Evolutionary conservation across 805 yeast species (phyloP), one percentile per base, ranked within the genome.

Genomic region (Kodamaea fukazawae): DNA sequence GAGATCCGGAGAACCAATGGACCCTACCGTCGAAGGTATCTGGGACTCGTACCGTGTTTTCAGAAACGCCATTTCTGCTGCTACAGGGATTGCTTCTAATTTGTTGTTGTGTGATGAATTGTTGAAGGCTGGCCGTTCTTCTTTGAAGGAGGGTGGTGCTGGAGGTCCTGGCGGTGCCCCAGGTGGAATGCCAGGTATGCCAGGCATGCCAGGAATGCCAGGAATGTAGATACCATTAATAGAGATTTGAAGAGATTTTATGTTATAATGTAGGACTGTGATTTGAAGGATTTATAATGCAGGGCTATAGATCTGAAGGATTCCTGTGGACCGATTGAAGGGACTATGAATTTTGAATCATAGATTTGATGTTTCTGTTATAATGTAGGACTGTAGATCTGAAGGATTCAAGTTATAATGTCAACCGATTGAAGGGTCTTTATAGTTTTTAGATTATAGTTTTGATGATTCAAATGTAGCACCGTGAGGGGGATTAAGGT

Each of bases 1-100:
- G 49, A 79, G 78, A 45, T 76, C 91, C 8, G 99, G 99, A 29
- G 96, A 90, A 59, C 93, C 97, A 36, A 82, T 91, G 78, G 97
- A 91, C 58, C 97, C 99, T 35, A 76, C 87, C 6, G 76, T 86
- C 39, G 96, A 87, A 58, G 99, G 99, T 45, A 79, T 93, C 43
- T 93, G 96, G 95, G 99, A 93, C 65, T 86, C 96, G 17, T 93
- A 78, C 70, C 75, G 99, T 50, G 99, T 93, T 29, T 70, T 93
- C 44, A 81, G 99, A 69, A 93, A 93, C 61, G 96, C 96, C 7
- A 72, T 93, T 39, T 80, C 89, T 36, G 82, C 95, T 33, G 96
- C 98, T 28, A 84, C 95, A 1, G 96, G 96, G 39, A 93, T 93
- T 55, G 91, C 99, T 1, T 82, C 93, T 47, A 93, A 93, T 60